Percentiles rank a stretch among this genome's conserved stretches.
Conservation (phyloP, 2,329 filamentous ascomycete species). For the Tolypocladium inflatum region DNA sequence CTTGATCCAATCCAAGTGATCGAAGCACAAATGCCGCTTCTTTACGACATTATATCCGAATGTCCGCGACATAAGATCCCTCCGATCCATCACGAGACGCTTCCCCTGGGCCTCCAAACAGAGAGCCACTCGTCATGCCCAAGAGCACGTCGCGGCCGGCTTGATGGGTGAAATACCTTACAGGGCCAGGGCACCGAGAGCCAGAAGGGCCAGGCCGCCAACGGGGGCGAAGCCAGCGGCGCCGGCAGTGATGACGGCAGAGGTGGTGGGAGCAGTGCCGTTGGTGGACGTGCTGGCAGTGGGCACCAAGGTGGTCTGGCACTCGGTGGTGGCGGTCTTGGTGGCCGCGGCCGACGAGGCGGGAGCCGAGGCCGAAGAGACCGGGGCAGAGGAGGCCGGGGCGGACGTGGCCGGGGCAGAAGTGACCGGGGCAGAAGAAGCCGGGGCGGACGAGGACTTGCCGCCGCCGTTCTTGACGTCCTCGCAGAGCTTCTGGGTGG, state of each 20-base stretch:
- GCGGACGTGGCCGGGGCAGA: not conserved
- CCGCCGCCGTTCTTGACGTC: not conserved
- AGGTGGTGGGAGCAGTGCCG: conserved; percentile 7
- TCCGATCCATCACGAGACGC: not conserved
- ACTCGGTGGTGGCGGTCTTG: conserved; percentile 4
- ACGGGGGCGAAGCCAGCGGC: conserved; percentile 20
- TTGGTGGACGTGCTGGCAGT: conserved; percentile 6
- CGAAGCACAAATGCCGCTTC: not conserved
- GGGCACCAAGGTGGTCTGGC: conserved; percentile 6
- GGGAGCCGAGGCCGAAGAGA: conserved; percentile 1
- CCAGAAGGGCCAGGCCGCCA: conserved; percentile 22
- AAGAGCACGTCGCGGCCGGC: not conserved
- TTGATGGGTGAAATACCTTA: conserved; percentile 12
- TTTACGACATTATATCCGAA: not conserved
- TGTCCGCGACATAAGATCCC: not conserved
- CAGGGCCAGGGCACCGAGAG: conserved; percentile 24
- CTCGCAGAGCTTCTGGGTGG: conserved; percentile 14
- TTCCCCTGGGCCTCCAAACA: not conserved
- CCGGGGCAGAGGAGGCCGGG: conserved; percentile 7
- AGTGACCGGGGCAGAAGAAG: not conserved
- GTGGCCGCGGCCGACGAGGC: conserved; percentile 6
- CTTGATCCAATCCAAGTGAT: conserved; percentile 5
- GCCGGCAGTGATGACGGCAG: conserved; percentile 13
- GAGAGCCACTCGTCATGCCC: not conserved
- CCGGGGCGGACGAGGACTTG: not conserved